These are phyloP conservation scores for Exophiala sp. DNA, from an alignment of 2,329 filamentous ascomycete genomes.

Conservation along the genomic window DNA sequence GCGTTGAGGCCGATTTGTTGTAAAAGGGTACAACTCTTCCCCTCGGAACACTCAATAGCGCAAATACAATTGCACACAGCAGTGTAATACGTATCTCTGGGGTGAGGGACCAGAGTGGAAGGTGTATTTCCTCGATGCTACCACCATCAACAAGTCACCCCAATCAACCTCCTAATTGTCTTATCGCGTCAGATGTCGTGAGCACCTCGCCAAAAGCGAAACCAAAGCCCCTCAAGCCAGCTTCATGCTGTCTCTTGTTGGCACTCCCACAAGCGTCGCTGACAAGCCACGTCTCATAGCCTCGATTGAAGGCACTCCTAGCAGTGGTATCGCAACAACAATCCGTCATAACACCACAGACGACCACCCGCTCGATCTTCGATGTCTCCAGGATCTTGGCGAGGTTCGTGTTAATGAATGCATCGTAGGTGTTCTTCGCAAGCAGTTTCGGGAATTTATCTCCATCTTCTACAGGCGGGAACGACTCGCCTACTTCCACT, in stretches of 20 bases:
- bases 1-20: too few relatives aligned
- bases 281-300: constrained; percentile 42
- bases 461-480: not conserved
- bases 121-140: not conserved
- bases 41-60: too few relatives aligned
- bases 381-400: constrained; percentile 29
- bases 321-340: constrained; percentile 42
- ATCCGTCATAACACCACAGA: constrained; percentile 43
- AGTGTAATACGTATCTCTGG: too few relatives aligned
- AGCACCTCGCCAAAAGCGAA: constrained; percentile 38
- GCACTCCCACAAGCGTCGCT: constrained; percentile 38
- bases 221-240: constrained; percentile 33
- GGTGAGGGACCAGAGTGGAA: too few relatives aligned
- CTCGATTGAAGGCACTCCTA: constrained; percentile 38
- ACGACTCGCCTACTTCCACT: constrained; percentile 7
- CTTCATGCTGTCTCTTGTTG: constrained; percentile 34
- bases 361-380: constrained; percentile 34
- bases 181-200: constrained; percentile 32
- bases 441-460: constrained; percentile 26
- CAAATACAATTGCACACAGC: too few relatives aligned
- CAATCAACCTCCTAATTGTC: not conserved
- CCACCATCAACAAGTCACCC: not conserved
- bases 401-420: constrained; percentile 37
- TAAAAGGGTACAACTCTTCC: too few relatives aligned
- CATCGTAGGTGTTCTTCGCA: constrained; percentile 43